Conservation (phyloP, 2,329 filamentous ascomycete genomes). For the Pseudocercospora eumusae region DNA sequence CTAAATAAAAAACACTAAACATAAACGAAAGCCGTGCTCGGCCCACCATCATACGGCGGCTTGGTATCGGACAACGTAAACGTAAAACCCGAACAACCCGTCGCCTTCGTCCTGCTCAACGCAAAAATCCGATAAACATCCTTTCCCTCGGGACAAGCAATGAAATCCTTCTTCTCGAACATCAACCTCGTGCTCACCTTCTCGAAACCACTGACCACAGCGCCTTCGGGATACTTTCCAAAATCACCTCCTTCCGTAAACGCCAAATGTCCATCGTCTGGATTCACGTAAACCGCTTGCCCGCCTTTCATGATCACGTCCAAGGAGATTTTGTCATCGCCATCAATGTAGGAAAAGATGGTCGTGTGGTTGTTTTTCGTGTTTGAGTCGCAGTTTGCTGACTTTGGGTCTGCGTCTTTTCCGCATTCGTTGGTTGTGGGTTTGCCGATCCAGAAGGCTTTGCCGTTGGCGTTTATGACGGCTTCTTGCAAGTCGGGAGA, state of each 20-base stretch:
- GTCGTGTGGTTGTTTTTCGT: slow-evolving; percentile 11
- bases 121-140: slow-evolving; percentile 9
- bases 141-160: background rate
- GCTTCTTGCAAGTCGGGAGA: background rate
- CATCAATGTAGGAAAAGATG: slow-evolving; percentile 8
- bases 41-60: background rate
- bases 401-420: slow-evolving; percentile 1
- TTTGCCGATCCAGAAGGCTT: slow-evolving; percentile 12
- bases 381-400: slow-evolving; percentile 1
- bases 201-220: background rate
- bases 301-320: slow-evolving; percentile 2
- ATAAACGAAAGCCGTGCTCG: slow-evolving; percentile 4
- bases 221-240: background rate
- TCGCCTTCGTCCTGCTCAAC: slow-evolving; percentile 2
- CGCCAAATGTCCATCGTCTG: background rate
- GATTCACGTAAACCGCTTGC: slow-evolving; percentile 8
- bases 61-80: slow-evolving; percentile 6
- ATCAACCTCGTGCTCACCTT: slow-evolving; percentile 7
- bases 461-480: slow-evolving; percentile 7
- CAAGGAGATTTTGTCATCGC: slow-evolving; percentile 1
- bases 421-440: background rate
- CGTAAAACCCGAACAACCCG: slow-evolving; percentile 3
- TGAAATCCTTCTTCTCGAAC: slow-evolving; percentile 11
- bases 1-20: slow-evolving; percentile 8
- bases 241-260: slow-evolving; percentile 1